Conservation (phyloP, 1,284 basidiomycete species). For the Boletus albobrunnescens region DNA sequence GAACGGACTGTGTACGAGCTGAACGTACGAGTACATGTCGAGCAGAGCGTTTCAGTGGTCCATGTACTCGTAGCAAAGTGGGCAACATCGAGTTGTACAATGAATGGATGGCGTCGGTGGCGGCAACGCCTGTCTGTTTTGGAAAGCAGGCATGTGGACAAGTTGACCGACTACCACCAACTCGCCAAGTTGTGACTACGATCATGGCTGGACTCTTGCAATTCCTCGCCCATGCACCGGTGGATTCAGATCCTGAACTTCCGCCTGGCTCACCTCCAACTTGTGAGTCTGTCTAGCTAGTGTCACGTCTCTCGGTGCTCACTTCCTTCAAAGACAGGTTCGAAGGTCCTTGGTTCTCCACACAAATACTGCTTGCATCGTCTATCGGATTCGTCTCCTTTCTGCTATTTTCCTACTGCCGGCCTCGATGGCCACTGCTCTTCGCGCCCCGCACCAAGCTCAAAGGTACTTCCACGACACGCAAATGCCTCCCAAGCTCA, state of each 20-base stretch:
- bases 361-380: slow-evolving; percentile 80
- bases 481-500: slow-evolving; percentile 5
- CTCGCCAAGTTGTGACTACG: background rate
- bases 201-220: slow-evolving; percentile 13
- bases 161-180: background rate
- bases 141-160: slow-evolving; percentile 12
- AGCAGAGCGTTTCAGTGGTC: slow-evolving; percentile 12
- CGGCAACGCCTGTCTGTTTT: background rate
- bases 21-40: slow-evolving; percentile 10
- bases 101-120: no score
- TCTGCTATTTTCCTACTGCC: slow-evolving; percentile 82
- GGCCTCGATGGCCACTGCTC: slow-evolving; percentile 83
- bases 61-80: slow-evolving; percentile 14
- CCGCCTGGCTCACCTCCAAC: slow-evolving; percentile 61
- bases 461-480: slow-evolving; percentile 57
- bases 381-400: slow-evolving; percentile 79
- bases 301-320: background rate
- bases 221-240: slow-evolving; percentile 6
- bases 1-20: slow-evolving; percentile 9
- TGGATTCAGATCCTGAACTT: slow-evolving; percentile 31
- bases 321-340: slow-evolving; percentile 51
- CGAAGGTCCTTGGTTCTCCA: slow-evolving; percentile 90
- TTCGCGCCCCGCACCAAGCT: slow-evolving; percentile 93
- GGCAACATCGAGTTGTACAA: slow-evolving; percentile 12
- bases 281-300: slow-evolving; percentile 37